A percentile compares a stretch with the other conserved stretches of the same genome.
These are phyloP conservation scores for Allium cepa DNA, from an alignment of 106 monocot genomes.

Conservation along the genomic window DNA sequence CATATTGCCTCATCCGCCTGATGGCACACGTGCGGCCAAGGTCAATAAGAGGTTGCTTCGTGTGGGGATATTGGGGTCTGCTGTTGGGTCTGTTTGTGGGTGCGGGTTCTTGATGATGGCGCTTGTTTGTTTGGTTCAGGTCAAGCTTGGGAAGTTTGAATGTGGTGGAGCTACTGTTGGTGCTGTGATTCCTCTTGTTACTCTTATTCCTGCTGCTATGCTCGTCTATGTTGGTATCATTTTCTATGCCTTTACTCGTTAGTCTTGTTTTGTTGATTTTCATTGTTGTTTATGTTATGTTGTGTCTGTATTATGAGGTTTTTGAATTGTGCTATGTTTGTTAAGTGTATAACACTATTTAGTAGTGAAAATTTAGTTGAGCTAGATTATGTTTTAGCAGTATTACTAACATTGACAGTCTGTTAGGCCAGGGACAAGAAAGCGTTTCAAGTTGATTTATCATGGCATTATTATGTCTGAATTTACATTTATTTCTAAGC, in stretches of 20 bases:
- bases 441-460: too few relatives aligned
- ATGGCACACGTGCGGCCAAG: constrained; percentile 7
- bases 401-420: too few relatives aligned
- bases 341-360: too few relatives aligned
- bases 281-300: too few relatives aligned
- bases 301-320: too few relatives aligned
- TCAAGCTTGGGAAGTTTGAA: constrained; percentile 60
- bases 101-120: constrained; percentile 73
- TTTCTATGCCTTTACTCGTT: constrained; percentile 81
- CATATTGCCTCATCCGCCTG: constrained; percentile 10
- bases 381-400: too few relatives aligned
- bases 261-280: background rate
- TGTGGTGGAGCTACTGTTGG: constrained; percentile 34
- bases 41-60: constrained; percentile 42
- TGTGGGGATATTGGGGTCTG: constrained; percentile 46
- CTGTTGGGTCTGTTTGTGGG: constrained; percentile 48
- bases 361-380: too few relatives aligned
- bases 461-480: too few relatives aligned
- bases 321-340: background rate
- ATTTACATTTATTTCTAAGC: too few relatives aligned
- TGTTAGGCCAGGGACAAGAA: too few relatives aligned
- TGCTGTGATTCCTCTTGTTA: constrained; percentile 48
- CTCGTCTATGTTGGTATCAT: constrained; percentile 54
- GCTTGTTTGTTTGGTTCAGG: constrained; percentile 65
- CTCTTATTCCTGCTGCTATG: constrained; percentile 56